Evolutionary conservation across 495 filamentous ascomycete genomes (phyloP).

Genomic region (Amniculicola lignicola): DNA sequence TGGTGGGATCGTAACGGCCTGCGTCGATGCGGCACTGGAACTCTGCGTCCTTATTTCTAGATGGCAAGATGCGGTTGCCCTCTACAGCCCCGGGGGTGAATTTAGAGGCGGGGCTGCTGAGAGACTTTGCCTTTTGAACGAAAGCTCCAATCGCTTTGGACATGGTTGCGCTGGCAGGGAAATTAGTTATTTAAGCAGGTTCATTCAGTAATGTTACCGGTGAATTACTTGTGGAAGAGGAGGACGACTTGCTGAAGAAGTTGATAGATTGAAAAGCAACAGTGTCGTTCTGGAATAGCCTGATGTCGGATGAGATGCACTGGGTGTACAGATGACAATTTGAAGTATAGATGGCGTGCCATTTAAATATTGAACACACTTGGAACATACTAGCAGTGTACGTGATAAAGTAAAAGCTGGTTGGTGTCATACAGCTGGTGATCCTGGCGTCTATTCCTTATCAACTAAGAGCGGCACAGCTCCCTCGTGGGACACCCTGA

Average conservation of each 20-base stretch:
- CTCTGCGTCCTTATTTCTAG: background rate
- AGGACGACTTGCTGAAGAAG: conserved; percentile 1
- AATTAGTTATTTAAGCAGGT: background rate
- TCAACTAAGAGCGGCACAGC: conserved; percentile 1
- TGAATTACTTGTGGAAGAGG: conserved; percentile 2
- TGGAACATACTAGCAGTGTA: too few species aligned
- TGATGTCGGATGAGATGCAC: too few species aligned
- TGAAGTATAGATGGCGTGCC: conserved; percentile 2
- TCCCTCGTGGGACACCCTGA: background rate
- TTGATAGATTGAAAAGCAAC: conserved; percentile 3
- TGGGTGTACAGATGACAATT: too few species aligned
- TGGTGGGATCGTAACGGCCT: conserved; percentile 18
- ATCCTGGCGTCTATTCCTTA: background rate
- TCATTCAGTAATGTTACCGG: conserved; percentile 1
- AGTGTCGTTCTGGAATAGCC: too few species aligned
- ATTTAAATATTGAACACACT: conserved; percentile 1
- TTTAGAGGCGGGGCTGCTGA: conserved; percentile 1
- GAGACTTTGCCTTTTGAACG: background rate
- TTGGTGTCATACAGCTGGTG: background rate
- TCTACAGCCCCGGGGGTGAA: background rate
- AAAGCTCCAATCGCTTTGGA: conserved; percentile 1
- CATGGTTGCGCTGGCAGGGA: conserved; percentile 5
- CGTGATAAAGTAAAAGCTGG: background rate
- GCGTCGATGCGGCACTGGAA: conserved; percentile 23
- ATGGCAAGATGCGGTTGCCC: conserved; percentile 2